Evolutionary conservation across 495 filamentous ascomycete species (phyloP).

Genomic region (Melanomma pulvis-pyrius): DNA sequence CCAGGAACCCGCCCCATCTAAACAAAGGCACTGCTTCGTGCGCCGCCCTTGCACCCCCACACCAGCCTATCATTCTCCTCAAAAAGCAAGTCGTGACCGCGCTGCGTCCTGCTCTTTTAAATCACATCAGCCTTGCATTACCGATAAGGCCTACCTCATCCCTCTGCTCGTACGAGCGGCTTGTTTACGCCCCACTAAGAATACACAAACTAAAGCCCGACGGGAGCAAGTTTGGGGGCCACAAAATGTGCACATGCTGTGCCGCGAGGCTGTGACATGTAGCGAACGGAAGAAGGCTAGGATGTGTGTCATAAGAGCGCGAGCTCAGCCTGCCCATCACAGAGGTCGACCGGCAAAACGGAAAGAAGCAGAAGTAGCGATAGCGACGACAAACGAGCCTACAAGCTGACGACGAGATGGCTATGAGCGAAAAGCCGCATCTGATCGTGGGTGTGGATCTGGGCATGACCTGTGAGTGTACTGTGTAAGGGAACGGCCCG

Average conservation of each 20-base stretch:
- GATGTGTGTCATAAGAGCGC: conserved; percentile 12
- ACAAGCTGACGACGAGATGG: conserved; percentile 3
- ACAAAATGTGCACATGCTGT: conserved; percentile 15
- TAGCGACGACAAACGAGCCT: not conserved
- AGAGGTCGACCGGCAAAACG: not conserved
- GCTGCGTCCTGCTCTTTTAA: not conserved
- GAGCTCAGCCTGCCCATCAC: conserved; percentile 18
- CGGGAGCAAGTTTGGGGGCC: conserved; percentile 8
- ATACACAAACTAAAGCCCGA: not conserved
- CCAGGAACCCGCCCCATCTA: not conserved
- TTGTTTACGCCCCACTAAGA: not conserved
- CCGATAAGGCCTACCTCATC: not conserved
- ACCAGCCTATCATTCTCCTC: not conserved
- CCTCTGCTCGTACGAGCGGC: too few relatives aligned
- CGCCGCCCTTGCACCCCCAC: not conserved
- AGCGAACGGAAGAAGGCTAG: not conserved
- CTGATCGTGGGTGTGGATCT: conserved; percentile 64
- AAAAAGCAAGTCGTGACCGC: not conserved
- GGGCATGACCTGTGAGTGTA: conserved; percentile 60
- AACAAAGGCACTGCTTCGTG: not conserved
- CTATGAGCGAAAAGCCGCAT: conserved; percentile 48
- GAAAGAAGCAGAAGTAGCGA: too few relatives aligned
- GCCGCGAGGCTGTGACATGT: conserved; percentile 35
- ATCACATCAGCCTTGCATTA: too few relatives aligned
- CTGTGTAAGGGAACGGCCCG: conserved; percentile 15